These are phyloP conservation scores for Microdochium trichocladiopsis DNA, from an alignment of 2,329 filamentous ascomycete genomes.

Conservation along the genomic window DNA sequence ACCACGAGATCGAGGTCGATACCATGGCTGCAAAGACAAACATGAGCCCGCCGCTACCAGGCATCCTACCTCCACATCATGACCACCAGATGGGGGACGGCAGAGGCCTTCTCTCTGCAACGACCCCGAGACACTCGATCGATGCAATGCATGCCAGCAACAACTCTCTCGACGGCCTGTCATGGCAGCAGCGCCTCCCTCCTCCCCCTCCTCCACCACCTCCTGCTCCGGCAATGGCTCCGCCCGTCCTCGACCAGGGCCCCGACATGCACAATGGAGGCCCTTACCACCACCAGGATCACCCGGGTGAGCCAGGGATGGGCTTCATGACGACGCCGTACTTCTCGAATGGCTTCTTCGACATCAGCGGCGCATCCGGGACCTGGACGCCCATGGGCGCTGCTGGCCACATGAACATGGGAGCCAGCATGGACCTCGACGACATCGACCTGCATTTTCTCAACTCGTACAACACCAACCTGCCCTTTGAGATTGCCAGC, in stretches of 20 bases:
- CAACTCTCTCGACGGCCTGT: not conserved
- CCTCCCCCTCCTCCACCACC: not conserved
- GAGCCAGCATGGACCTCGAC: slow-evolving; percentile 17
- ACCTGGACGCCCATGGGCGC: slow-evolving; percentile 7
- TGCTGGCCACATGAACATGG: slow-evolving; percentile 7
- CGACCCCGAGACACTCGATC: not conserved
- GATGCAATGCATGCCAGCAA: not conserved
- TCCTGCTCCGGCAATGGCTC: not conserved
- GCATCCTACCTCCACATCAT: not conserved
- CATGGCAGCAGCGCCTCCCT: not conserved
- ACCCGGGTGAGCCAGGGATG: not conserved
- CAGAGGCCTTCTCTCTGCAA: too few relatives aligned
- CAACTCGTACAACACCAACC: slow-evolving; percentile 19
- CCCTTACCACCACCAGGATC: not conserved
- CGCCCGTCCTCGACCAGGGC: not conserved
- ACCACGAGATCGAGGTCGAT: not conserved
- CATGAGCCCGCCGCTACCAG: slow-evolving; percentile 4
- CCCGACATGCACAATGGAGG: not conserved
- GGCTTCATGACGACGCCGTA: not conserved
- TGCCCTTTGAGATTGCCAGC: slow-evolving; percentile 18
- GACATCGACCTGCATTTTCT: slow-evolving; percentile 23
- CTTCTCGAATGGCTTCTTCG: slow-evolving; percentile 12
- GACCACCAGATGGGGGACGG: too few relatives aligned
- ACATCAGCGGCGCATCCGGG: slow-evolving; percentile 2
- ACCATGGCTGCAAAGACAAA: too few relatives aligned